These are phyloP conservation scores for Wallemia ichthyophaga DNA, from an alignment of 1,284 basidiomycete species.

Conservation along the genomic window DNA sequence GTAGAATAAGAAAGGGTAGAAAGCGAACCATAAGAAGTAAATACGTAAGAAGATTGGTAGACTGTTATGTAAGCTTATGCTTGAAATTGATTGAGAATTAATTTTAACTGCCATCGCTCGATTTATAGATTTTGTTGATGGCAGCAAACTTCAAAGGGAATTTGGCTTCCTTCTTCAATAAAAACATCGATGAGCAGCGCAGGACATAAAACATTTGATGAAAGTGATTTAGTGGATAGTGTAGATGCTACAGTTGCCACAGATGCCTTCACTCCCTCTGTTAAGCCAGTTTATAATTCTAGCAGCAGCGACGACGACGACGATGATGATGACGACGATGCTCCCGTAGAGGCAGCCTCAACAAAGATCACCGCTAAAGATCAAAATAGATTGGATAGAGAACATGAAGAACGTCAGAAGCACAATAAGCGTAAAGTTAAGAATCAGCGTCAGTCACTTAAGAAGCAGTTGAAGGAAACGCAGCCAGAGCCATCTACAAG, in stretches of 20 bases:
- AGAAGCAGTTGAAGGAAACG: neutral
- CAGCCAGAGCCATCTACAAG: neutral
- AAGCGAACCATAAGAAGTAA: constrained; percentile 35
- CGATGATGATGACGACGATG: neutral
- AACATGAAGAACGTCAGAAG: neutral
- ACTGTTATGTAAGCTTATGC: constrained; percentile 45
- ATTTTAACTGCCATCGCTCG: neutral
- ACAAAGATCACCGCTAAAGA: neutral
- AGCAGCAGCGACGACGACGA: too few relatives aligned
- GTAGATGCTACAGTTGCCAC: neutral
- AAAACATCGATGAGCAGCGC: neutral
- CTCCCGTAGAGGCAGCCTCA: neutral
- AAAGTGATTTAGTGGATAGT: too few relatives aligned
- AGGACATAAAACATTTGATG: neutral
- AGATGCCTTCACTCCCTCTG: neutral
- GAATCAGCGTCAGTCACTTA: neutral
- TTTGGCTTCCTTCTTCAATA: neutral
- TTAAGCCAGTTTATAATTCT: neutral
- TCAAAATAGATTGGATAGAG: neutral
- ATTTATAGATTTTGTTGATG: neutral
- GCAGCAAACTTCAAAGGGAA: too few relatives aligned
- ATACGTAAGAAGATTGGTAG: constrained; percentile 48
- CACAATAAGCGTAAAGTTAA: neutral
- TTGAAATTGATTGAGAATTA: constrained; percentile 52
- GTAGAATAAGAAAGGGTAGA: constrained; percentile 73